Evolutionary conservation across 441 rosid genomes (phyloP), one percentile per base, ranked within the genome.

Genomic region (Flueggea neowawraea): DNA sequence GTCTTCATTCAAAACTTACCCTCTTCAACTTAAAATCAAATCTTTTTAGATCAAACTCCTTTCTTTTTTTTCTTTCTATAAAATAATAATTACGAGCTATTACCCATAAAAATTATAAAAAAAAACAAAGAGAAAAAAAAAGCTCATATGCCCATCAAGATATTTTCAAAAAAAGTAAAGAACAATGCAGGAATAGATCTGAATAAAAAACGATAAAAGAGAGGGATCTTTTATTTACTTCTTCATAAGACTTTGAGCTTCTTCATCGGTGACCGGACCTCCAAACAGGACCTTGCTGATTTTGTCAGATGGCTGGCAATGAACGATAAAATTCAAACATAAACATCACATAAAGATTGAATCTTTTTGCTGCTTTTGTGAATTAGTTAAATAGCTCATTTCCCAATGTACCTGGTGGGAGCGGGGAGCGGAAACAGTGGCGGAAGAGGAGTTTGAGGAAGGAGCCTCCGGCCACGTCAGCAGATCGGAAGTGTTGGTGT

Each of bases 251-350:
- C 84, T 81, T 73, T 88, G 90, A 31, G 76, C 75, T 76, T 90
- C 98, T 76, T 88, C 98, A 52, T 84, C 98, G 3, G 97, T 88
- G 67, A 90, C 91, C 80, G 88, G 97, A 60, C 98, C 94, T 6
- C 98, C 98, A 63, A 82, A 92, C 33, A 92, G 88, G 54, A 90
- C 98, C 79, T 82, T 90, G 59, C 84, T 77, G 60, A 92, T 84
- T 62, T 88, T 91, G 78, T 88, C 97, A 17, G 98, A 86, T 54
- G 97, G 96, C 98, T 92, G 68, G 56, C 43, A 14, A 69, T 31
- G 52, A 52, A 43, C 50, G 14, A 58, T 3, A 45, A 16, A 14
- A 58, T 14, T 44, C 22, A 5, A 41, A 39, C 10, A 36, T 36
- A 43, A 11, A 11, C 28, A 22, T 22, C 28, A 22, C 28, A 12